Evolutionary conservation across 2,329 filamentous ascomycete genomes (phyloP), one percentile per base, ranked within the genome.

Genomic region (Cadophora malorum): DNA sequence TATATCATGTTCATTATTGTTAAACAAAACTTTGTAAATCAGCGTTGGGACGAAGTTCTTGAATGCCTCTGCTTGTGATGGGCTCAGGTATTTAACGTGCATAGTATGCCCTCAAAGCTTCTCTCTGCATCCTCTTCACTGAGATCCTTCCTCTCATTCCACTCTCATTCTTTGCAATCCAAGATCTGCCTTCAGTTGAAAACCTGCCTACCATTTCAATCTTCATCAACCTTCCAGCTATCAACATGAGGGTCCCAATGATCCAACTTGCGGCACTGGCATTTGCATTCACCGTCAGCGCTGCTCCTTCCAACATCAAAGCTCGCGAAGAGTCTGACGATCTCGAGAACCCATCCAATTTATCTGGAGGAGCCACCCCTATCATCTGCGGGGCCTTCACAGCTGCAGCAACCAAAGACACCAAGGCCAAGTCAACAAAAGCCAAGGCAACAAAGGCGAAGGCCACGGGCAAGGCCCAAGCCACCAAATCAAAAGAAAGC

Each of bases 251-350:
- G 52, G 12, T 56, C 52, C 31, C 23, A 1, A 31, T 31, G 52
- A 35, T 56, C 52, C 52, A 56, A 31, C 23, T 56, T 56, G 52
- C 52, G 5, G 19, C 25, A n/a, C 12, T 56, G 52, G 52, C 52
- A 5, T 14, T 56, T 31, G 31, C 19, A 1, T 19, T 56, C 6
- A 56, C 25, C 14, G 23, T 19, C 31, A 56, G 23, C 23, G 52
- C 52, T 56, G 25, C 52, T 23, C 52, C 52, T 35, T 56, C 52
- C 52, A 56, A 56, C 7, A 31, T 56, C 52, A 56, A 56, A 35
- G 25, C 21, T 31, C 52, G 52, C 7, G 52, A 56, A 14, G 23
- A 31, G 8, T 31, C 3, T 31, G 19, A 31, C 19, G 31, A 21
- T 14, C 16, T 21, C 14, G 31, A 19, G 1, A 21, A 6, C 2